These are phyloP conservation scores for Penstemon barbatus DNA, from an alignment of 257 asterid species.

Conservation along the genomic window DNA sequence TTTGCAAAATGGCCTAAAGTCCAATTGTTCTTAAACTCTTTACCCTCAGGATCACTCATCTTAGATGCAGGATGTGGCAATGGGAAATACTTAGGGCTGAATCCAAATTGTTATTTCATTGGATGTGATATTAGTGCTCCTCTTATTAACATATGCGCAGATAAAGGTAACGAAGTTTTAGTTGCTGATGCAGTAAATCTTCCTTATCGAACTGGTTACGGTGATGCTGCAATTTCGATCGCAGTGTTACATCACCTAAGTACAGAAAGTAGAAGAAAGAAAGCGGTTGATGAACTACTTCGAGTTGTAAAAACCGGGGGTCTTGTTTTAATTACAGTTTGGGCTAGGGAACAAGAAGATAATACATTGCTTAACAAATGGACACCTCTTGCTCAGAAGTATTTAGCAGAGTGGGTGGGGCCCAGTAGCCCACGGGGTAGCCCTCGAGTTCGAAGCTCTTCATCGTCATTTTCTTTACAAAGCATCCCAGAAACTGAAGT, in stretches of 20 bases:
- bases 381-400: slow-evolving; percentile 83
- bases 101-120: slow-evolving; percentile 61
- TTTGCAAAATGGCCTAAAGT: slow-evolving; percentile 99
- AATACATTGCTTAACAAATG: slow-evolving; percentile 72
- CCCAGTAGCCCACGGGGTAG: slow-evolving; percentile 87
- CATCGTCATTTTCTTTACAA: slow-evolving; percentile 50
- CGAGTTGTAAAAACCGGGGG: slow-evolving; percentile 83
- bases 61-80: slow-evolving; percentile 96
- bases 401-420: slow-evolving; percentile 86
- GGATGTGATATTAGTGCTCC: slow-evolving; percentile 93
- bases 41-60: slow-evolving; percentile 74
- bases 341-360: slow-evolving; percentile 98
- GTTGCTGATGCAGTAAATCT: slow-evolving; percentile 96
- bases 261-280: slow-evolving; percentile 78
- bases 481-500: slow-evolving; percentile 87
- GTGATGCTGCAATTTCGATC: slow-evolving; percentile 94
- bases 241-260: slow-evolving; percentile 97
- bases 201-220: slow-evolving; percentile 78
- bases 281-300: slow-evolving; percentile 82
- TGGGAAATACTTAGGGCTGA: slow-evolving; percentile 88
- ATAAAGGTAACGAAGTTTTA: slow-evolving; percentile 80
- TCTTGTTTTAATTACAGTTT: slow-evolving; percentile 81
- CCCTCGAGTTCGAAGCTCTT: slow-evolving; percentile 57
- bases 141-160: slow-evolving; percentile 71
- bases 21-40: slow-evolving; percentile 66